Evolutionary conservation across 2,329 filamentous ascomycete genomes (phyloP).

Genomic region (Ophiostoma ips): DNA sequence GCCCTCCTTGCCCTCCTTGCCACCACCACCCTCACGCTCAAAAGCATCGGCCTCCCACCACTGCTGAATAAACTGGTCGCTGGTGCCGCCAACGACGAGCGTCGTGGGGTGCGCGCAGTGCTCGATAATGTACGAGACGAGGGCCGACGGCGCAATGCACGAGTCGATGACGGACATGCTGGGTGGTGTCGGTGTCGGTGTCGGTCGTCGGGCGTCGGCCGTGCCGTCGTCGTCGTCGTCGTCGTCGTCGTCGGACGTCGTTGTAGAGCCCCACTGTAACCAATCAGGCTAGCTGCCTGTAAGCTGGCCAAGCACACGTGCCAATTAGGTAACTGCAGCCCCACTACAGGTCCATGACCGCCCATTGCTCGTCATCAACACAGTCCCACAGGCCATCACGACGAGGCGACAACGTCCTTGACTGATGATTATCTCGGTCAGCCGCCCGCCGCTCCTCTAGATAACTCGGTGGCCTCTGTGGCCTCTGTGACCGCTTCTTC

Average conservation of each 20-base stretch:
- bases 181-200: too few relatives aligned
- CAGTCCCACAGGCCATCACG: background rate
- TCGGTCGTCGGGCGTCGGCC: background rate
- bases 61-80: conserved; percentile 47
- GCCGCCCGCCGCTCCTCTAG: too few relatives aligned
- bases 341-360: background rate
- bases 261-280: background rate
- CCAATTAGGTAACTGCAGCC: too few relatives aligned
- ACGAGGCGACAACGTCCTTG: too few relatives aligned
- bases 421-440: too few relatives aligned
- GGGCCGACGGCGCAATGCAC: conserved; percentile 40
- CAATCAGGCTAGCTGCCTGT: background rate
- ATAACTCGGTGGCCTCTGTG: too few relatives aligned
- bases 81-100: conserved; percentile 56
- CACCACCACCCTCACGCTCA: too few relatives aligned
- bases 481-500: too few relatives aligned
- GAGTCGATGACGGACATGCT: conserved; percentile 31
- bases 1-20: conserved; percentile 1
- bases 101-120: conserved; percentile 44
- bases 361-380: too few relatives aligned
- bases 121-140: conserved; percentile 51
- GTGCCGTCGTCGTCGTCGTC: background rate
- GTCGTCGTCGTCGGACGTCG: background rate
- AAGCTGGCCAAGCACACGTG: too few relatives aligned
- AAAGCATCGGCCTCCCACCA: conserved; percentile 39